Evolutionary conservation across 1,284 basidiomycete species (phyloP).

Genomic region (Melanopsichium pennsylvanicum): DNA sequence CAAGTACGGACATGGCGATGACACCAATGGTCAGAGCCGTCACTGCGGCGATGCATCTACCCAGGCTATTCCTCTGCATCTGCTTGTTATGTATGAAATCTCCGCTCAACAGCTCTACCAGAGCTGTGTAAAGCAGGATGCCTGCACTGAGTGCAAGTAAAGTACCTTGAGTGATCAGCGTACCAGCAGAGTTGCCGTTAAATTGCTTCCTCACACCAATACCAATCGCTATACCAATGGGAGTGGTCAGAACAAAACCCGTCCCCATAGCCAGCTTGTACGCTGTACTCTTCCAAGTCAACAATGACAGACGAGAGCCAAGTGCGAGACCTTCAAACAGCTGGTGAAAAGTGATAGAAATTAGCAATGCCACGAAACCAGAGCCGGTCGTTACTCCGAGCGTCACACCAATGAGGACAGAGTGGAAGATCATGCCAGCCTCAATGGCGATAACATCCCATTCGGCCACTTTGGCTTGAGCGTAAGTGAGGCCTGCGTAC

Average conservation of each 20-base stretch:
- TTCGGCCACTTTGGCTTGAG: slow-evolving; percentile 29
- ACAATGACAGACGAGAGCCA: slow-evolving; percentile 55
- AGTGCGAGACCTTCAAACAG: slow-evolving; percentile 38
- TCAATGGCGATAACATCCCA: slow-evolving; percentile 66
- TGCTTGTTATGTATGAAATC: slow-evolving; percentile 38
- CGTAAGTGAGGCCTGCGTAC: slow-evolving; percentile 20
- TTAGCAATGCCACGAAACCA: slow-evolving; percentile 57
- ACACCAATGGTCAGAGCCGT: slow-evolving; percentile 26
- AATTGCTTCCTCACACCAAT: slow-evolving; percentile 82
- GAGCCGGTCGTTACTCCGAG: slow-evolving; percentile 57
- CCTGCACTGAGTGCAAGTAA: slow-evolving; percentile 86
- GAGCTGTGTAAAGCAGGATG: slow-evolving; percentile 87
- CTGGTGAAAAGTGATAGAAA: slow-evolving; percentile 64
- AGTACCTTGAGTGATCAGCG: slow-evolving; percentile 81
- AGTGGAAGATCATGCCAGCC: slow-evolving; percentile 68
- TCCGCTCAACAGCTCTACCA: slow-evolving; percentile 75
- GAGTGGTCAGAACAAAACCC: slow-evolving; percentile 68
- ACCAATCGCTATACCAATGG: slow-evolving; percentile 71
- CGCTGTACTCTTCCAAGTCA: slow-evolving; percentile 14
- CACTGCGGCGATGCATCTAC: slow-evolving; percentile 17
- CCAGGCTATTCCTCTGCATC: slow-evolving; percentile 19
- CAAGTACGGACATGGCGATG: slow-evolving; percentile 41
- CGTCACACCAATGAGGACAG: slow-evolving; percentile 62
- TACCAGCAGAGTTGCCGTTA: slow-evolving; percentile 78
- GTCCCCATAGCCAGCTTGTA: slow-evolving; percentile 53